phyloP scores from a whole-genome alignment of 306 rosid genomes.

The Cucumis hystrix region DNA sequence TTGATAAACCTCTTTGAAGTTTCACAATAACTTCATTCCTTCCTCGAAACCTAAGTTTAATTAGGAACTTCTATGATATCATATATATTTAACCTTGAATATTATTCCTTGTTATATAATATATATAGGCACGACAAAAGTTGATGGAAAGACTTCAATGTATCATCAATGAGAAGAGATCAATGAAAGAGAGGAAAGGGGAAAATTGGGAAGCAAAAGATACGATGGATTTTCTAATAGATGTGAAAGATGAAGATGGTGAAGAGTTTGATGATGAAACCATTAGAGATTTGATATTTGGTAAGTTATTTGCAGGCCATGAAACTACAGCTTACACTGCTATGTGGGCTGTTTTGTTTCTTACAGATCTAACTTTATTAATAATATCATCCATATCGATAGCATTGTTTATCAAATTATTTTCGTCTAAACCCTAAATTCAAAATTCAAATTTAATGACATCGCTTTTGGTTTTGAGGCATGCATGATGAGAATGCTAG shows the following conservation, averaged over 20 bases:
- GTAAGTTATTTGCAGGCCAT: conserved; percentile 16
- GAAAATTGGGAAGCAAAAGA: background rate
- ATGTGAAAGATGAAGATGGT: conserved; percentile 12
- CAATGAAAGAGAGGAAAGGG: background rate
- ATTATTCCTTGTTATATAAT: no score
- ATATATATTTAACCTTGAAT: no score
- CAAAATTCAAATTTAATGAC: no score
- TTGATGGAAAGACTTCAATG: background rate
- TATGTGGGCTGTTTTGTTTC: conserved; percentile 8
- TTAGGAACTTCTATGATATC: no score
- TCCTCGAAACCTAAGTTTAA: no score
- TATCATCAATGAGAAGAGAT: background rate
- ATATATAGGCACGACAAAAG: background rate
- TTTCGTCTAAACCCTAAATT: no score
- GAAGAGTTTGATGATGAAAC: conserved; percentile 10
- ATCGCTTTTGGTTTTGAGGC: no score
- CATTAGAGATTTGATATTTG: conserved; percentile 10
- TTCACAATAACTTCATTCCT: no score
- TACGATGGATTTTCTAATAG: conserved; percentile 13
- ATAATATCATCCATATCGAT: no score
- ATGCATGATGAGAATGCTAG: no score
- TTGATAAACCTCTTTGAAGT: no score
- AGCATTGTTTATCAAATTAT: no score
- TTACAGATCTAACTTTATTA: background rate
- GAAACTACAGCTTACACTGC: conserved; percentile 1